Evolutionary conservation across 2,329 filamentous ascomycete genomes (phyloP), one percentile per base, ranked within the genome.

Genomic region (Fusarium aywerte): DNA sequence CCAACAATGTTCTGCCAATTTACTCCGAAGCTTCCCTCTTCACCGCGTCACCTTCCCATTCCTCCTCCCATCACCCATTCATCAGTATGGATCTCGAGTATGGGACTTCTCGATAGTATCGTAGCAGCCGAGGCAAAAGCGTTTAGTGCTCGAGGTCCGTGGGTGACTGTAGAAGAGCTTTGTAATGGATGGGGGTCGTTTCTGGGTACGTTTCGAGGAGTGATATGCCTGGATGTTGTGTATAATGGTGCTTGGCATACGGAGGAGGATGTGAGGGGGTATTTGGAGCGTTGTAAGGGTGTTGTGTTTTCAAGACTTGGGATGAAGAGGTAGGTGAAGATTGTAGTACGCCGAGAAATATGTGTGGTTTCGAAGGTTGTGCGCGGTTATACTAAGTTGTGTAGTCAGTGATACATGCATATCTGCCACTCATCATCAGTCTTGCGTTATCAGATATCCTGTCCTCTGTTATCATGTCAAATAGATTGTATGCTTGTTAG

Each of bases 151-250:
- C 45, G 73, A 3, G 65, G 78, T 13, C 79, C 80, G 1, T 83
- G 81, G 80, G 80, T 82, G 0, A 81, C 80, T 0, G 81, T 80
- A 0, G 81, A 83, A 54, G 81, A 83, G 55, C 69, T 83, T 3
- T 74, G 79, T 0, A 82, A 69, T 25, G 75, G 76, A 0, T 18
- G 78, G 15, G 78, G 71, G 0, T n/a, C 82, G n/a, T 83, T 80
- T 35, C 59, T 82, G 18, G 80, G 77, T 0, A 81, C 77, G 0
- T 82, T 76, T 52, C 68, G 73, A 5, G 78, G 76, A 0, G 58
- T 67, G 32, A n/a, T 82, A 40, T 75, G 69, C 0, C 58, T 82
- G 20, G 82, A 79, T 47, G 76, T 73, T 10, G 80, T 76, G 7
- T 83, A 78, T 25, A 82, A 83, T 54, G 77, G 82, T 54, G 79